phyloP scores from a whole-genome alignment of 306 rosid genomes.

The Casuarina equisetifolia region DNA sequence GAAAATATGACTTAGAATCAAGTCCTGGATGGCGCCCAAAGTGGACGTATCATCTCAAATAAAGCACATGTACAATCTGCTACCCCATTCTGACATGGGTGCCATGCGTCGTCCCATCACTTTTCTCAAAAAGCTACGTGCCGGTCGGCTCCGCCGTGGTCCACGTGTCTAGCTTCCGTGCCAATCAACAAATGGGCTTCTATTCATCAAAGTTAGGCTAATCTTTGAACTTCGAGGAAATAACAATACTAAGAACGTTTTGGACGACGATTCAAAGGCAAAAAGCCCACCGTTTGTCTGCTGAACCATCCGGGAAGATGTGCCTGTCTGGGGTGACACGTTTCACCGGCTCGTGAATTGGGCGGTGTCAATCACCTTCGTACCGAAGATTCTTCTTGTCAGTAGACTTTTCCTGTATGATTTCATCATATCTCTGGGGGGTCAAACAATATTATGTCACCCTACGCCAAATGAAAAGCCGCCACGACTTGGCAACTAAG shows the following conservation, averaged over 20 bases:
- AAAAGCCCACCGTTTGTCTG: not conserved
- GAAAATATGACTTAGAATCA: too few species aligned
- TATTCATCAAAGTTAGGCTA: not conserved
- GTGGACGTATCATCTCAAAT: too few species aligned
- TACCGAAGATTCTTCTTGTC: too few species aligned
- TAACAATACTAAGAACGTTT: not conserved
- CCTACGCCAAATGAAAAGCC: not conserved
- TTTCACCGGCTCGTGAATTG: conserved; percentile 26
- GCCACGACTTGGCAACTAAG: not conserved
- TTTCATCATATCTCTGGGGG: not conserved
- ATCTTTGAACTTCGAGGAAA: conserved; percentile 11
- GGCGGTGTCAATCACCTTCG: conserved; percentile 42
- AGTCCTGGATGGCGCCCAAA: too few species aligned
- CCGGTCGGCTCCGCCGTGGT: not conserved
- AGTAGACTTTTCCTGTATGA: too few species aligned
- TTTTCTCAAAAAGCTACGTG: not conserved
- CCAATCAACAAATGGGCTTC: not conserved
- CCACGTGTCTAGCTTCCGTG: not conserved
- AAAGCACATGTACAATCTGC: too few species aligned
- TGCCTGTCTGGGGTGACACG: conserved; percentile 6
- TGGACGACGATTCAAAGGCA: not conserved
- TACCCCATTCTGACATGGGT: not conserved
- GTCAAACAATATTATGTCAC: conserved; percentile 5
- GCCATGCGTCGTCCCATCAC: not conserved
- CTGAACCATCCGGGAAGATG: not conserved